Percentiles rank a stretch among this genome's conserved stretches.
These are phyloP conservation scores for Canavalia gladiata DNA, from an alignment of 306 rosid species.

Conservation along the genomic window DNA sequence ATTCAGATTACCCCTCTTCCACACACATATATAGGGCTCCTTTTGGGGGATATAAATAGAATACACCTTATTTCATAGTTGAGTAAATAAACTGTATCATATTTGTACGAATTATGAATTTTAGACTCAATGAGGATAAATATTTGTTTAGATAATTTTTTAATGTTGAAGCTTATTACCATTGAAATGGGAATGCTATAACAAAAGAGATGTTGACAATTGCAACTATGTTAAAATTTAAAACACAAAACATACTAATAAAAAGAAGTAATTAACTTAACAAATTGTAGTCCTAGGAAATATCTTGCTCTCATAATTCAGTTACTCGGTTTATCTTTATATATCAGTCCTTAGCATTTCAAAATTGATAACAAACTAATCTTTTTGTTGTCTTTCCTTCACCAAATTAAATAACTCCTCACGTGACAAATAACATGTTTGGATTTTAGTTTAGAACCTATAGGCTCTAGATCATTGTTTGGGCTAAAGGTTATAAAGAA, in stretches of 20 bases:
- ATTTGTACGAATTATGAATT: background rate
- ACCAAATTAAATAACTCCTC: no score
- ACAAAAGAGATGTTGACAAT: background rate
- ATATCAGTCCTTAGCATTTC: no score
- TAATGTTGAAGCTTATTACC: background rate
- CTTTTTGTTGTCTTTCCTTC: no score
- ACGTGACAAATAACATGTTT: no score
- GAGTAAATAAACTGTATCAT: slow-evolving; percentile 14
- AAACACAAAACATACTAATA: background rate
- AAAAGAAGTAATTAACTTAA: background rate
- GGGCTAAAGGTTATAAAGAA: no score
- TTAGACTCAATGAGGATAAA: background rate
- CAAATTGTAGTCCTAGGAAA: no score
- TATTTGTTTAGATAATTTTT: background rate
- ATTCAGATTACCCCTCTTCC: background rate
- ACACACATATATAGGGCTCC: background rate
- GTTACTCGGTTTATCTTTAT: no score
- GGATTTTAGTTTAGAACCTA: no score
- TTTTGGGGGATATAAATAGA: background rate
- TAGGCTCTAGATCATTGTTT: no score
- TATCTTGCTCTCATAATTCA: no score
- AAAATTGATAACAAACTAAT: no score
- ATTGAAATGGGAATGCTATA: background rate
- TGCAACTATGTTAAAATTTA: background rate
- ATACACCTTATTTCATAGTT: slow-evolving; percentile 9